Base-by-base conservation (phyloP, 176 grass and related monocot genomes). In the Carex myosuroides region DNA sequence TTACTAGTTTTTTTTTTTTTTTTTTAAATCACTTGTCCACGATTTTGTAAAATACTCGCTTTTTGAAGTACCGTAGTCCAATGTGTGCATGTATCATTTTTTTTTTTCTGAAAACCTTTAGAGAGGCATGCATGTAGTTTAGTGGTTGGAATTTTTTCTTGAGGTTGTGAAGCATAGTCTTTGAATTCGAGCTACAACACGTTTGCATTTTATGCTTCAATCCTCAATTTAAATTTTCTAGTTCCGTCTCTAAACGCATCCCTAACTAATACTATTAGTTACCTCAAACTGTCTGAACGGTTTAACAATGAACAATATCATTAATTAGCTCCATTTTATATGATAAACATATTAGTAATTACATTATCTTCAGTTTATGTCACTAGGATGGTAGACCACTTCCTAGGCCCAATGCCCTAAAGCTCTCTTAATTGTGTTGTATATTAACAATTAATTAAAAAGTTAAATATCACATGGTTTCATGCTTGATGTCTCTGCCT, bases 381-480 rank as follows among this genome's bases (percentile, higher is more conserved):
- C 71, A 50, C 71, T 53, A 53, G 13, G 12, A 63, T 65, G 44
- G 79, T 70, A 70, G 24, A 46, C 84, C 84, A 39, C 39, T 65
- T 81, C 39, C 56, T 53, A 24, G 46, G 70, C 63, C 84, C 88
- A 85, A 64, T 32, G 59, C 76, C 84, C 92, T 88, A 79, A 70
- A 78, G 56, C 56, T 81, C 52, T 58, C 69, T 85, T 24, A 24
- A 24, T 24, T 70, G 30, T 59, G 60, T 24, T 57, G 5, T 14
- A 84, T 50, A 84, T 50, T 14, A 56, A 41, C 59, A 69, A 33
- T 26, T 16, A 69, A 33, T 26, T n/a, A 33, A 86, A 86, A 91
- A 11, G 9, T 48, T 85, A 58, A 82, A 77, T 53, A 35, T 24
- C 87, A 94, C 89, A 83, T 91, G 89, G 81, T 37, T 29, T 84